Base-by-base conservation (phyloP, 441 rosid genomes). In the Adansonia rubrostipa region DNA sequence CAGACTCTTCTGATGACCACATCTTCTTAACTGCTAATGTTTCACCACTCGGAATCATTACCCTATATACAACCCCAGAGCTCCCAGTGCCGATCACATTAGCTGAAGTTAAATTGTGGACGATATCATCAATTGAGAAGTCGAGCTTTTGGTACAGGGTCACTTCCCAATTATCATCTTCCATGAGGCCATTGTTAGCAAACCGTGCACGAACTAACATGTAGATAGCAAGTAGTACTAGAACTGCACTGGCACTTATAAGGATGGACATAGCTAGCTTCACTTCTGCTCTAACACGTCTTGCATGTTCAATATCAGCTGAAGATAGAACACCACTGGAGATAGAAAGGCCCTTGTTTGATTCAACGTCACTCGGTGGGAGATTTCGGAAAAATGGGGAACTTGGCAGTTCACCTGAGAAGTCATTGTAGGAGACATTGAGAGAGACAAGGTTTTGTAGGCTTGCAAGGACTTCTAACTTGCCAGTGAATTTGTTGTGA, bases 81-180 rank as follows among this genome's bases (percentile, higher is more conserved):
- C 99, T 96, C 54, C 99, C 99, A 0, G 98, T 93, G 71, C 99
- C 99, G 62, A 96, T 96, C 45, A 96, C 94, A 73, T 92, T 92
- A 0, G 95, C 83, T 5, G 99, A 89, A n/a, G 90, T 89, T 47
- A 95, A 79, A 57, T 91, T 84, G 47, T 77, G 73, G 5, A 95
- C 83, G 50, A 91, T 80, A 80, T 89, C 93, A 45, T 91, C 92
- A 15, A 93, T 82, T 7, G 98, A 92, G 83, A 93, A 90, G 11
- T 91, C 96, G 3, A 93, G 92, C 84, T 95, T 95, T 75, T 95
- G 98, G 79, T 90, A 95, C 13, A 95, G 82, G 10, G 92, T 89
- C 80, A 90, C 88, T 84, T 91, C 94, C 97, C 97, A 95, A 4
- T 78, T 78, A 42, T 84, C 92, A 54, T 86, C 75, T 20, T 87